Evolutionary conservation across 148 eudicot genomes (phyloP), one percentile per base, ranked within the genome.

Genomic region (Cornus kousa): DNA sequence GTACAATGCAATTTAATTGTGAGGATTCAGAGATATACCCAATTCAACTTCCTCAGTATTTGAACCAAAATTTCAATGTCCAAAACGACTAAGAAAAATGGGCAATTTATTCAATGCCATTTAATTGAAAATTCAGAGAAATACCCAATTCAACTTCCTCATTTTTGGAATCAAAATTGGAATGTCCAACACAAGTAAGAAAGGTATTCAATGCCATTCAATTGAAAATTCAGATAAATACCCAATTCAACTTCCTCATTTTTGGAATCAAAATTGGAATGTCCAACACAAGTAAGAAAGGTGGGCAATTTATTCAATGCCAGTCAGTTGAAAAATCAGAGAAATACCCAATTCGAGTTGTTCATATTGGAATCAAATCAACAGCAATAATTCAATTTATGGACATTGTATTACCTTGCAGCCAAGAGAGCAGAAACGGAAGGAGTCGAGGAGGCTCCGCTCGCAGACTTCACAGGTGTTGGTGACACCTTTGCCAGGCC

Each of bases 401-500:
- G 64, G 46, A 17, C 59, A 75, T 39, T 65, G 70, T 60, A 48
- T 37, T 89, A 92, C 97, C 98, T 95, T 93, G 82, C 98, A 95
- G 62, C 96, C 97, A 17, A 95, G 97, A 60, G 98, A 95, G 80
- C 98, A 95, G 74, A 93, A 95, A 23, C 91, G 89, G 89, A 93
- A 95, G 78, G 95, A 84, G 75, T 94, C 98, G 23, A 91, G 95
- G 16, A 94, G 95, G 85, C 98, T 89, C 16, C 98, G 91, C 23
- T 93, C 94, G 67, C 98, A 95, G 9, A 91, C 91, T 78, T 91
- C 85, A 70, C 97, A 93, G 53, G 98, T 91, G 79, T 93, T 90
- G 80, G 95, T 91, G 68, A 94, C 98, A 9, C 98, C 98, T 88
- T 94, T 94, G 0, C 95, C 97, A 0, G 95, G 98, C 91, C 98